These are phyloP conservation scores for Podaxis rugospora DNA, from an alignment of 768 basidiomycete genomes.

Conservation along the genomic window DNA sequence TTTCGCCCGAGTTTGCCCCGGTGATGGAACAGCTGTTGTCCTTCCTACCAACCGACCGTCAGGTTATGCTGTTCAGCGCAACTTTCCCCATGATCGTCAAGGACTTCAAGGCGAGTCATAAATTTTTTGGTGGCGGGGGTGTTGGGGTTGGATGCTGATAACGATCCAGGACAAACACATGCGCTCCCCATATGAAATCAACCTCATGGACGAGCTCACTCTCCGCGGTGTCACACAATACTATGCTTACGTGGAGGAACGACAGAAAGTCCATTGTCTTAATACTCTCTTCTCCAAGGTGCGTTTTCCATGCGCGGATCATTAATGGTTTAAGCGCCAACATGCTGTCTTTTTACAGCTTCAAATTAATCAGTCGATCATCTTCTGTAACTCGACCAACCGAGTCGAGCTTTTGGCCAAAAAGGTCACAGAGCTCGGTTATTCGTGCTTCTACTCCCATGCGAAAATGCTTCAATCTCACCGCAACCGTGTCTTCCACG, in stretches of 20 bases:
- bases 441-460: constrained; percentile 99
- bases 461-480: constrained; percentile 99
- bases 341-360: constrained; percentile 46
- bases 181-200: constrained; percentile 94
- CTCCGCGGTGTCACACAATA: constrained; percentile 98
- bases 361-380: constrained; percentile 99
- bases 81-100: constrained; percentile 99
- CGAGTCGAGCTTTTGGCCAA: constrained; percentile 98
- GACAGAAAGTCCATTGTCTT: constrained; percentile 98
- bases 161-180: constrained; percentile 84
- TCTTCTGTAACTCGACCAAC: constrained; percentile 99
- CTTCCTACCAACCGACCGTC: constrained; percentile 78
- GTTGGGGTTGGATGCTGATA: not conserved
- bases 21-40: constrained; percentile 95
- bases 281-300: constrained; percentile 99
- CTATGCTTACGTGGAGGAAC: constrained; percentile 98
- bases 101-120: constrained; percentile 81
- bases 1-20: constrained; percentile 95
- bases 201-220: constrained; percentile 99
- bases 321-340: not conserved
- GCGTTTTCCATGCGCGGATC: constrained; percentile 11
- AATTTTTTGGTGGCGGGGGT: not conserved
- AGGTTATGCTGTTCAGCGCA: constrained; percentile 99
- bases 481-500: constrained; percentile 99
- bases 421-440: constrained; percentile 98